phyloP scores from a whole-genome alignment of 306 rosid species.

The Pyrus bretschneideri region DNA sequence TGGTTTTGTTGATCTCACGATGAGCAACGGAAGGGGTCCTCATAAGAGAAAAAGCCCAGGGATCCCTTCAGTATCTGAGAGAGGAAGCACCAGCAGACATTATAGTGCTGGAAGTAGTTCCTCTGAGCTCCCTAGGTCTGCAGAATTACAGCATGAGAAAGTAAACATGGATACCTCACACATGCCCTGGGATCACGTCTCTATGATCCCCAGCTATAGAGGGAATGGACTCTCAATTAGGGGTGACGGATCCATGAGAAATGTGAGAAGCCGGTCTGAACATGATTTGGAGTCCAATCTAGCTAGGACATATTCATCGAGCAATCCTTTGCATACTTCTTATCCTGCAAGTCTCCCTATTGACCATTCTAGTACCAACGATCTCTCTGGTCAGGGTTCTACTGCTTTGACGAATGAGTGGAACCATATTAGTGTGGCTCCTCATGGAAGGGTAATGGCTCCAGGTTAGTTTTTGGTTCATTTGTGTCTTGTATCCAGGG shows the following conservation, averaged over 20 bases:
- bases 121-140: slow-evolving; percentile 47
- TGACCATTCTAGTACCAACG: slow-evolving; percentile 42
- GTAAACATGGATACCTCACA: slow-evolving; percentile 49
- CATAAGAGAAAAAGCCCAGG: slow-evolving; percentile 87
- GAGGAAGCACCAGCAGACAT: slow-evolving; percentile 72
- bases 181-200: slow-evolving; percentile 66
- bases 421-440: slow-evolving; percentile 53
- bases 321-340: slow-evolving; percentile 40
- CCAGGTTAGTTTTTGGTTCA: slow-evolving; percentile 35
- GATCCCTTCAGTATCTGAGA: slow-evolving; percentile 56
- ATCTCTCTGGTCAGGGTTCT: slow-evolving; percentile 47
- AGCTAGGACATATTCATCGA: slow-evolving; percentile 48
- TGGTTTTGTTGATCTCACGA: slow-evolving; percentile 59
- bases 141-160: slow-evolving; percentile 62
- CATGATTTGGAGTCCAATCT: slow-evolving; percentile 66
- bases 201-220: slow-evolving; percentile 52
- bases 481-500: background rate
- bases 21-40: slow-evolving; percentile 66
- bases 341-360: slow-evolving; percentile 36
- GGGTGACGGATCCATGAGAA: slow-evolving; percentile 66
- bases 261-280: slow-evolving; percentile 74
- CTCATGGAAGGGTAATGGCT: slow-evolving; percentile 44
- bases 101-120: slow-evolving; percentile 59
- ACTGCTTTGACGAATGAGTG: slow-evolving; percentile 50
- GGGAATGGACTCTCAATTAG: slow-evolving; percentile 58